Percentiles rank a stretch among this genome's conserved stretches.
These are phyloP conservation scores for Lactarius sanguifluus DNA, from an alignment of 768 basidiomycete genomes.

Conservation along the genomic window DNA sequence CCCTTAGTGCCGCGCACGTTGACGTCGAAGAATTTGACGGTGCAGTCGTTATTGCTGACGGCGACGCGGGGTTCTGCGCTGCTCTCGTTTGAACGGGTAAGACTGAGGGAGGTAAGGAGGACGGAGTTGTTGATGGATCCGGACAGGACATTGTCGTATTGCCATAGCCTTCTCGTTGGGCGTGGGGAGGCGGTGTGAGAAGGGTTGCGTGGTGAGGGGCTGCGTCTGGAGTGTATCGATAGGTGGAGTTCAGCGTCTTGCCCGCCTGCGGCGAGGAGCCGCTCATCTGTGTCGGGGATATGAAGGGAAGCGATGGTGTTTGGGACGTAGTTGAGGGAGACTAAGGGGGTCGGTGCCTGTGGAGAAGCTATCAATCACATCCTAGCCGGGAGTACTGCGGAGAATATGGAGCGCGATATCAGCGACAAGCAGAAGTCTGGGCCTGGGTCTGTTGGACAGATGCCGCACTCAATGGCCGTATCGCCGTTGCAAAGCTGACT, in stretches of 20 bases:
- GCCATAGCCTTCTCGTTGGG: conserved; percentile 44
- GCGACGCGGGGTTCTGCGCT: conserved; percentile 73
- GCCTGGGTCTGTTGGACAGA: not conserved
- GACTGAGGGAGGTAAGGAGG: conserved; percentile 58
- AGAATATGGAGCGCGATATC: conserved; percentile 4
- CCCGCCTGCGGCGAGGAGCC: conserved; percentile 73
- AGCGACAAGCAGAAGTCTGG: not conserved
- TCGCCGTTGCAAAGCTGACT: not conserved
- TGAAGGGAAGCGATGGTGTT: conserved; percentile 62
- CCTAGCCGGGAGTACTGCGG: conserved; percentile 12
- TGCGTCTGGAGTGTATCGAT: conserved; percentile 44
- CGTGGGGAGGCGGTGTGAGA: conserved; percentile 16
- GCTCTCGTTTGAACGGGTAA: conserved; percentile 60
- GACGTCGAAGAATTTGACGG: conserved; percentile 79
- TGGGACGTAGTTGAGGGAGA: conserved; percentile 56
- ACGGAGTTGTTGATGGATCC: conserved; percentile 87
- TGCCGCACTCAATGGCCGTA: not conserved
- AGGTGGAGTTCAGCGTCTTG: conserved; percentile 72
- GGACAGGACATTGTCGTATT: conserved; percentile 50
- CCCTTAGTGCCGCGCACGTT: conserved; percentile 45
- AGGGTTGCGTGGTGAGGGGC: conserved; percentile 21
- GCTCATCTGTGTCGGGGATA: conserved; percentile 51
- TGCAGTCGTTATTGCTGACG: conserved; percentile 85
- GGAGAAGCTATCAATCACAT: not conserved
- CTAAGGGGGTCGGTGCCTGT: conserved; percentile 46